Conservation (phyloP, 2,329 filamentous ascomycete genomes). For the Colletotrichum euphorbiae region DNA sequence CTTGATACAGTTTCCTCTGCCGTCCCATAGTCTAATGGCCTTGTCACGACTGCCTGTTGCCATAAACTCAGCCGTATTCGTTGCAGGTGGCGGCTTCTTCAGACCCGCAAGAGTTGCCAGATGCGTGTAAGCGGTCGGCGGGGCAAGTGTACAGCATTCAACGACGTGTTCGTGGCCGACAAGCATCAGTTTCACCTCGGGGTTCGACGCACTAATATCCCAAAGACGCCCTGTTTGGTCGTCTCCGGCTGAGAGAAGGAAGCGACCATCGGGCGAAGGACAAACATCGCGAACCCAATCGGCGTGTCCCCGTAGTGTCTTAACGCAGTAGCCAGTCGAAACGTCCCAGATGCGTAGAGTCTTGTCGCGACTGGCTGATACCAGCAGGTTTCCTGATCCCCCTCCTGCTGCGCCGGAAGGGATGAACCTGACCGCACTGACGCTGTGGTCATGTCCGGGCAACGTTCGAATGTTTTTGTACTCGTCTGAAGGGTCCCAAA, state of each 20-base stretch:
- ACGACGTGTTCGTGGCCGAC: constrained; percentile 88
- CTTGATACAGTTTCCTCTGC: constrained; percentile 84
- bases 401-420: constrained; percentile 84
- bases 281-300: constrained; percentile 93
- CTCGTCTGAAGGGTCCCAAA: constrained; percentile 92
- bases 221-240: constrained; percentile 86
- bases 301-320: constrained; percentile 85
- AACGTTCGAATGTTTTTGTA: constrained; percentile 96
- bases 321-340: constrained; percentile 90
- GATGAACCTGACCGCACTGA: constrained; percentile 89
- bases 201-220: constrained; percentile 78
- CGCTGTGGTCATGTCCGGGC: constrained; percentile 91
- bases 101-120: constrained; percentile 82
- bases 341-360: constrained; percentile 92
- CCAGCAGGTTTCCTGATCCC: constrained; percentile 84
- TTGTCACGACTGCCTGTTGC: constrained; percentile 93
- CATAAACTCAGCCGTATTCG: constrained; percentile 85
- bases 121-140: constrained; percentile 80
- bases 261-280: constrained; percentile 85
- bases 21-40: constrained; percentile 90
- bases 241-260: constrained; percentile 83
- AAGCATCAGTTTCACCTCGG: constrained; percentile 82
- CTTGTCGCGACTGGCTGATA: constrained; percentile 87
- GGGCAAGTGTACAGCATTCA: constrained; percentile 89
- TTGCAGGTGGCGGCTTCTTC: constrained; percentile 81